Base-by-base conservation (phyloP, 352 stramenopile species). In the Blastocystis sp. region DNA sequence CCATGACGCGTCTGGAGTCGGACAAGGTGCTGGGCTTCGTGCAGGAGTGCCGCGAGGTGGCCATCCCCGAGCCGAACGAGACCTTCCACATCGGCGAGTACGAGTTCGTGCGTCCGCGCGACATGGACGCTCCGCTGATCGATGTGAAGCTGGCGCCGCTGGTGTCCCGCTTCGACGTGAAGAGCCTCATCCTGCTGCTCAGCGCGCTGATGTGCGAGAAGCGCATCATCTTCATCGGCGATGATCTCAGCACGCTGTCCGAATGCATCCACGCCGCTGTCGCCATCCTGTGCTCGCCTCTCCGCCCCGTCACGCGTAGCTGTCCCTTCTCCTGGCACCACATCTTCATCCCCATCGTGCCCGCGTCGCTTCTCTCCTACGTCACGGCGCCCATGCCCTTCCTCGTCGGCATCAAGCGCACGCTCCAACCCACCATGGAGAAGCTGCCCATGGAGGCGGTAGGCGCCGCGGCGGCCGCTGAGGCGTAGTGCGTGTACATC, bases 91-190 rank as follows among this genome's bases (percentile, higher is more conserved):
- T 88, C 21, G 48, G 38, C 23, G 78, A 79, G 14, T 76, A 88
- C 60, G 67, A 88, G 59, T 88, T 88, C 38, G 11, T 79, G 21
- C 78, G 78, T 78, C 78, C 78, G n/a, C 23, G 40, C 3, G 78
- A 88, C 52, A 88, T 88, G 78, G 78, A 88, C 34, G 78, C 78
- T 77, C 78, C 78, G 28, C 38, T 88, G 45, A 88, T 88, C 67
- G 78, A 88, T 59, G 78, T 88, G 64, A 88, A 88, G 38, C 67
- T 88, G 38, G 78, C 78, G 3, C 78, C 78, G 10, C 60, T 88
- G n/a, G 78, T 88, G 17, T 88, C 78, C 14, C 64, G 78, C 56
- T 88, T 88, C 53, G 78, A 88, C 45, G 78, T 88, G 21, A 88
- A 88, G 67, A 88, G 64, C 41, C 10, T 88, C 2, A 88, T 79